phyloP scores from a whole-genome alignment of 441 rosid genomes.

The Hura crepitans region DNA sequence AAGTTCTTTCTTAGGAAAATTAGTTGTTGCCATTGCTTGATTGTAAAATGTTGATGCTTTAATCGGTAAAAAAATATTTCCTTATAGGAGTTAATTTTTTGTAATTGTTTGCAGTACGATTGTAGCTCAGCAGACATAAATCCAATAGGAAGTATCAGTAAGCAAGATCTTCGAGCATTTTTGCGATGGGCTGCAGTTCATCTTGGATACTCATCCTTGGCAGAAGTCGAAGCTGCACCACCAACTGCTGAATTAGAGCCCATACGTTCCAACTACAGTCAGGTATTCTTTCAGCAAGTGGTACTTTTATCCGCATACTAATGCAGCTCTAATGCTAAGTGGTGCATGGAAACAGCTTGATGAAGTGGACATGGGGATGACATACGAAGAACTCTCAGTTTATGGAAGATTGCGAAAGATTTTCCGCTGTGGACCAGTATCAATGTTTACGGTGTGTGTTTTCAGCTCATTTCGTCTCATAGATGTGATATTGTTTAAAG shows the following conservation, averaged over 20 bases:
- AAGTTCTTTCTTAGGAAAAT: background rate
- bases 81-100: background rate
- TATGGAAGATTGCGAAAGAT: conserved; percentile 88
- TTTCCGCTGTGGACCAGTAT: conserved; percentile 89
- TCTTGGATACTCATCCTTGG: conserved; percentile 84
- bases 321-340: background rate
- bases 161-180: conserved; percentile 80
- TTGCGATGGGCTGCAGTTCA: conserved; percentile 79
- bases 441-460: conserved; percentile 73
- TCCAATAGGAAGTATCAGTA: conserved; percentile 94
- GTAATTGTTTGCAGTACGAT: conserved; percentile 62
- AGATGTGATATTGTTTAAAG: background rate
- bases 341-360: conserved; percentile 61
- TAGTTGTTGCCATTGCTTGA: background rate
- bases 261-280: conserved; percentile 82
- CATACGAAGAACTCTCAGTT: conserved; percentile 90
- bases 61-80: no score
- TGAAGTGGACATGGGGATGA: conserved; percentile 99
- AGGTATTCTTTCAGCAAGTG: conserved; percentile 37
- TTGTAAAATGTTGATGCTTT: background rate
- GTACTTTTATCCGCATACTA: background rate
- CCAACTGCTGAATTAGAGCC: conserved; percentile 98
- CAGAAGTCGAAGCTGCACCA: conserved; percentile 92
- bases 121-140: conserved; percentile 96
- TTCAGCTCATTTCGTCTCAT: background rate